These are phyloP conservation scores for Sclerospora graminicola DNA, from an alignment of 352 stramenopile species.

Conservation along the genomic window DNA sequence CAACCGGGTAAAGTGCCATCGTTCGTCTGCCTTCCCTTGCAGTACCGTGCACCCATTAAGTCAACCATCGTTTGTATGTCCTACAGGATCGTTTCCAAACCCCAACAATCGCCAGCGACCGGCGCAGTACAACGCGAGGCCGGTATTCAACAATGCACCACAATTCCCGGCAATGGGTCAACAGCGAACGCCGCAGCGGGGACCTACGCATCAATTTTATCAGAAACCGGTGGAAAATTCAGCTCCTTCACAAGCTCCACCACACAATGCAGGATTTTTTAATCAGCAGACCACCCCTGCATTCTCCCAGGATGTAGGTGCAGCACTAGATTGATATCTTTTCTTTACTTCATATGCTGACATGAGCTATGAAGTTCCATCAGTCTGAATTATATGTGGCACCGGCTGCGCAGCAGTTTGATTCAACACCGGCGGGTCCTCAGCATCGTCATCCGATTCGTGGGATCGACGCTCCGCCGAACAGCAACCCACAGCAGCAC, in stretches of 20 bases:
- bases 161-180: constrained; percentile 27
- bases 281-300: constrained; percentile 13
- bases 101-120: constrained; percentile 40
- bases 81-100: constrained; percentile 50
- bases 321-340: neutral
- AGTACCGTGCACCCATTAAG: neutral
- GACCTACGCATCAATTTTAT: constrained; percentile 38
- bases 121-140: constrained; percentile 13
- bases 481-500: constrained; percentile 15
- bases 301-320: constrained; percentile 29
- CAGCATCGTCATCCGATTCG: constrained; percentile 22
- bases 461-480: constrained; percentile 17
- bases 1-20: constrained; percentile 15
- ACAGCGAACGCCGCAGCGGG: constrained; percentile 33
- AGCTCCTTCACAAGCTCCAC: neutral
- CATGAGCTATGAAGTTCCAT: constrained; percentile 19
- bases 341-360: neutral
- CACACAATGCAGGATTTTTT: constrained; percentile 24
- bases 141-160: constrained; percentile 14
- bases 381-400: constrained; percentile 15
- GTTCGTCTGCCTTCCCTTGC: neutral
- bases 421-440: constrained; percentile 17
- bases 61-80: neutral
- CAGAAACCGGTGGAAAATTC: constrained; percentile 19
- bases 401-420: constrained; percentile 27